Evolutionary conservation across 1,284 basidiomycete genomes (phyloP).

Genomic region (Malassezia japonica): DNA sequence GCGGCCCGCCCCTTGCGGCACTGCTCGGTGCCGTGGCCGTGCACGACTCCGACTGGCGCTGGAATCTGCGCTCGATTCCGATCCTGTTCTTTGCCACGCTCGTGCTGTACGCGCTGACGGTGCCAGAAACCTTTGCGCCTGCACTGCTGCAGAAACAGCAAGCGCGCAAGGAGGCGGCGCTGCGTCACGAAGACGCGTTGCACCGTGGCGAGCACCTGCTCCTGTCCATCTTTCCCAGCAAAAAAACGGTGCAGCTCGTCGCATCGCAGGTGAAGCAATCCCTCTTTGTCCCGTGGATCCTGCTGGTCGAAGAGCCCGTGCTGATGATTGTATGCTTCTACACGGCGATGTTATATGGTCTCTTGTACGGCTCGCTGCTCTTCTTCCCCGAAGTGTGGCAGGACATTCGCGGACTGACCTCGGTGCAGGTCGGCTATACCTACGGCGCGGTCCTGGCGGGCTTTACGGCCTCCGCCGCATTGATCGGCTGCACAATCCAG

Average conservation of each 20-base stretch:
- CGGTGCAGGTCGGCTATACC: constrained; percentile 16
- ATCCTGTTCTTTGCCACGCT: constrained; percentile 6
- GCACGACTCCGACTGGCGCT: constrained; percentile 14
- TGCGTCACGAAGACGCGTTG: background rate
- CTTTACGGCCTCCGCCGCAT: constrained; percentile 2
- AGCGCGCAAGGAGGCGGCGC: background rate
- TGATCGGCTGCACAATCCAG: constrained; percentile 16
- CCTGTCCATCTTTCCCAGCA: background rate
- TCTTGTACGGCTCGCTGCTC: constrained; percentile 20
- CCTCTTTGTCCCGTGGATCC: constrained; percentile 10
- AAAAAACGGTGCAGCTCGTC: background rate
- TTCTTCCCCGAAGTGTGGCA: constrained; percentile 21
- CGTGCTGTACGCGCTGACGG: constrained; percentile 12
- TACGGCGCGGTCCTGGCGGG: constrained; percentile 17
- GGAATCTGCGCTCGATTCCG: constrained; percentile 18
- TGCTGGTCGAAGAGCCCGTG: constrained; percentile 20
- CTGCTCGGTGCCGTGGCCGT: constrained; percentile 15
- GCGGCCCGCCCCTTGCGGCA: constrained; percentile 15
- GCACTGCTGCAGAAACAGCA: background rate
- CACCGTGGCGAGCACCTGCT: background rate
- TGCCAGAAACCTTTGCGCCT: constrained; percentile 15
- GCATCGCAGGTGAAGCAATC: background rate
- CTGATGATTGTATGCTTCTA: constrained; percentile 19
- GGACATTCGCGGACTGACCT: constrained; percentile 10
- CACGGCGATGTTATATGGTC: constrained; percentile 19